phyloP scores from a whole-genome alignment of 768 basidiomycete genomes.

The Termitomyces titanicus region DNA sequence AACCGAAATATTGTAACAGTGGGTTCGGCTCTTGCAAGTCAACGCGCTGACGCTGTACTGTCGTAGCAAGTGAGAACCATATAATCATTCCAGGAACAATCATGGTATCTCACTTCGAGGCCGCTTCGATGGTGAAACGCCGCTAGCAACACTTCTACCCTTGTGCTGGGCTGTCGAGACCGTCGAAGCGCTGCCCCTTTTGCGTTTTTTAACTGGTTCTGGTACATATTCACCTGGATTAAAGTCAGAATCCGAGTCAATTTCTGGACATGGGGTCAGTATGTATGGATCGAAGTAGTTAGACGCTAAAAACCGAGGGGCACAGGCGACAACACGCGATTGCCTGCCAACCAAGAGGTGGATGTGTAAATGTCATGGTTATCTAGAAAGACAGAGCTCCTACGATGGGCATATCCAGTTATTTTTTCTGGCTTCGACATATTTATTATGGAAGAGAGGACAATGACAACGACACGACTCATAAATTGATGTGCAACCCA shows the following conservation, averaged over 20 bases:
- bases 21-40: slow-evolving; percentile 32
- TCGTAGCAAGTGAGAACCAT: not conserved
- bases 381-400: not conserved
- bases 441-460: slow-evolving; percentile 5
- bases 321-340: slow-evolving; percentile 28
- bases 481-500: not conserved
- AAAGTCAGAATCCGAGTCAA: slow-evolving; percentile 51
- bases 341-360: slow-evolving; percentile 20
- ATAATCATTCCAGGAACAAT: not conserved
- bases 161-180: slow-evolving; percentile 15
- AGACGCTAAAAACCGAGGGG: slow-evolving; percentile 29
- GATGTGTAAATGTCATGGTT: not conserved
- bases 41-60: slow-evolving; percentile 2
- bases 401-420: slow-evolving; percentile 28
- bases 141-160: slow-evolving; percentile 5
- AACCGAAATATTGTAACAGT: slow-evolving; percentile 48
- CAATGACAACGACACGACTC: slow-evolving; percentile 7
- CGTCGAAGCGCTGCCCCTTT: slow-evolving; percentile 13
- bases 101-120: not conserved
- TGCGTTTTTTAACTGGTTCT: slow-evolving; percentile 25
- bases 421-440: slow-evolving; percentile 36
- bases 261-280: slow-evolving; percentile 24
- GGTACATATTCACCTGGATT: slow-evolving; percentile 35
- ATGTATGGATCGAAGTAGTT: not conserved
- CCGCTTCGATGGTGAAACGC: not conserved